Percentiles rank a stretch among this genome's conserved stretches.
phyloP scores from a whole-genome alignment of 2,329 filamentous ascomycete genomes.

The Graphilbum sp. region DNA sequence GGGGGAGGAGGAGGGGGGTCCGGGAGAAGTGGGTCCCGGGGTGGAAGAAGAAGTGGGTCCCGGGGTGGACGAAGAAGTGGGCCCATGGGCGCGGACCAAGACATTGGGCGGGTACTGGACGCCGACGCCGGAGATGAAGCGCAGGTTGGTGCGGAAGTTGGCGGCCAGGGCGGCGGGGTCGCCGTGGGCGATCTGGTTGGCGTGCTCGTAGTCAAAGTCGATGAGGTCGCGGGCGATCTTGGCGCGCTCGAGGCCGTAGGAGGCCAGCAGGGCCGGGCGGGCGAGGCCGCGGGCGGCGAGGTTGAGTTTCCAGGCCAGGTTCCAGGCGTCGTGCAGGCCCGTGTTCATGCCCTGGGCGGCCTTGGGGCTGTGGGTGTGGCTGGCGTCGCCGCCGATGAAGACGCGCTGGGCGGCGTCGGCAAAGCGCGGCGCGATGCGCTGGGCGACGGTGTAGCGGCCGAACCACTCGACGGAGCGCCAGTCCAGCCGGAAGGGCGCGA shows the following conservation, averaged over 20 bases:
- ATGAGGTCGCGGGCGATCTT: slow-evolving; percentile 44
- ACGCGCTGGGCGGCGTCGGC: slow-evolving; percentile 40
- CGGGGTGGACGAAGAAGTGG: too few relatives aligned
- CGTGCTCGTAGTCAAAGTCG: slow-evolving; percentile 32
- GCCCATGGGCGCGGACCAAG: not conserved
- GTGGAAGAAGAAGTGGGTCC: too few relatives aligned
- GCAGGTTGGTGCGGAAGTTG: slow-evolving; percentile 48
- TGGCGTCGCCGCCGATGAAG: slow-evolving; percentile 47
- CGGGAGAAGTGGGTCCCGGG: too few relatives aligned
- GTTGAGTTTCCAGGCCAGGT: slow-evolving; percentile 44
- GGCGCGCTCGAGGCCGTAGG: slow-evolving; percentile 45
- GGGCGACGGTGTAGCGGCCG: slow-evolving; percentile 53
- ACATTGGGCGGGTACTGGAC: slow-evolving; percentile 36
- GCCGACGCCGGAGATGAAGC: slow-evolving; percentile 51
- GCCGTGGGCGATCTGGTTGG: slow-evolving; percentile 32
- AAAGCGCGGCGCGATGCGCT: slow-evolving; percentile 54
- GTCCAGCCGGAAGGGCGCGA: slow-evolving; percentile 36
- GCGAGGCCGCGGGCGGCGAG: slow-evolving; percentile 37
- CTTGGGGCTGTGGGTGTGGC: slow-evolving; percentile 50
- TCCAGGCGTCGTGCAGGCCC: slow-evolving; percentile 44
- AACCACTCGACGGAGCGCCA: slow-evolving; percentile 53
- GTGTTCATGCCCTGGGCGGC: slow-evolving; percentile 48
- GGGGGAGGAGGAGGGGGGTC: slow-evolving; percentile 15
- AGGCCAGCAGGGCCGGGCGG: slow-evolving; percentile 32
- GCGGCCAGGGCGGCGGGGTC: slow-evolving; percentile 40